A percentile compares a stretch with the other conserved stretches of the same genome.
These are phyloP conservation scores for Colletotrichum australisinense DNA, from an alignment of 2,329 filamentous ascomycete species.

Conservation along the genomic window DNA sequence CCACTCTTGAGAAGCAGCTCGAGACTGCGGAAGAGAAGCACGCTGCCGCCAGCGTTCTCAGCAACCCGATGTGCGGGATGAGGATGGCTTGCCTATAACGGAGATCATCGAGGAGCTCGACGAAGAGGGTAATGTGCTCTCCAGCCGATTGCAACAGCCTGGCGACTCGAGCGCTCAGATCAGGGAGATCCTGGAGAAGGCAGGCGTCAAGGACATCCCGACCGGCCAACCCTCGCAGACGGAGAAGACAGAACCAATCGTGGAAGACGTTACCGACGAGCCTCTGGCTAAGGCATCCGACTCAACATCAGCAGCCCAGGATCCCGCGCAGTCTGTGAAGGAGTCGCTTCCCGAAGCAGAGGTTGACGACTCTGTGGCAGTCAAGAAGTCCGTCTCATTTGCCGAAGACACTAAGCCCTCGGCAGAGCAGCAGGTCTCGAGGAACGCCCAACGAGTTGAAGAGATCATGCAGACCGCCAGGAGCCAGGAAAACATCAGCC, in stretches of 20 bases:
- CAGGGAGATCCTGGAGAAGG: conserved; percentile 79
- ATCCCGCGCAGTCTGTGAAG: neutral
- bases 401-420: conserved; percentile 67
- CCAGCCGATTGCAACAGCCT: conserved; percentile 73
- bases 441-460: conserved; percentile 61
- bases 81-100: conserved; percentile 80
- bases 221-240: conserved; percentile 30
- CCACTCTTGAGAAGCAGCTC: conserved; percentile 79
- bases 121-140: conserved; percentile 87
- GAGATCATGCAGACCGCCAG: conserved; percentile 68
- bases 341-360: neutral
- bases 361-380: neutral
- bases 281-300: neutral
- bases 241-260: conserved; percentile 11
- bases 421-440: conserved; percentile 51
- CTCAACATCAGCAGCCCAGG: neutral
- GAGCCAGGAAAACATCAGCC: conserved; percentile 61
- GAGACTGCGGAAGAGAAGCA: conserved; percentile 76
- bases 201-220: conserved; percentile 70
- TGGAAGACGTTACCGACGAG: conserved; percentile 35
- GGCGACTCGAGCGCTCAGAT: conserved; percentile 76
- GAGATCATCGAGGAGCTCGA: conserved; percentile 95
- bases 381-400: conserved; percentile 73
- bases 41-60: conserved; percentile 69
- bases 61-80: conserved; percentile 72